Percentiles rank a stretch among this genome's conserved stretches.
phyloP scores from a whole-genome alignment of 768 basidiomycete genomes.

The Boletus barrowsii region DNA sequence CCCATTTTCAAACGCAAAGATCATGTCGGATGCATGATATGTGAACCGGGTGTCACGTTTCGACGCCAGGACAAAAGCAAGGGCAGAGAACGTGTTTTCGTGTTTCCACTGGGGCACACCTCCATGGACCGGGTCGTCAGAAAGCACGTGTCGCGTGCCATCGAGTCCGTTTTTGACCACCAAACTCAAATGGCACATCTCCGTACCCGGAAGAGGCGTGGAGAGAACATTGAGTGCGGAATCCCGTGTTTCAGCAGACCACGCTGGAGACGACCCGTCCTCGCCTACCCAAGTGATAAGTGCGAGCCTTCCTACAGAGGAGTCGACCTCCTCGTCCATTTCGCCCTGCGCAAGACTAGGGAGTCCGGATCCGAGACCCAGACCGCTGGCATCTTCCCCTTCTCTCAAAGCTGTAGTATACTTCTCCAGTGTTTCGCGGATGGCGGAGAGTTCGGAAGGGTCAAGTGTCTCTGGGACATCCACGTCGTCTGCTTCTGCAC shows the following conservation, averaged over 20 bases:
- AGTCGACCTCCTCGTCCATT: slow-evolving; percentile 87
- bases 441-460: slow-evolving; percentile 73
- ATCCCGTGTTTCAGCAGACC: slow-evolving; percentile 36
- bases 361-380: slow-evolving; percentile 64
- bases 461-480: slow-evolving; percentile 89
- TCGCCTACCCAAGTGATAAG: slow-evolving; percentile 65
- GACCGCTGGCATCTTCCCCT: slow-evolving; percentile 57
- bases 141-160: slow-evolving; percentile 58
- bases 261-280: slow-evolving; percentile 45
- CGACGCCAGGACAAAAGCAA: slow-evolving; percentile 91
- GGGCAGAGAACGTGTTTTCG: slow-evolving; percentile 78
- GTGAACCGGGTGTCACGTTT: slow-evolving; percentile 90
- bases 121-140: slow-evolving; percentile 16
- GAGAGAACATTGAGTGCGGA: slow-evolving; percentile 59
- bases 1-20: slow-evolving; percentile 85
- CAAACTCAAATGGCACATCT: slow-evolving; percentile 37
- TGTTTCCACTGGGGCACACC: slow-evolving; percentile 62
- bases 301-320: slow-evolving; percentile 62
- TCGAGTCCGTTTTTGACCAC: slow-evolving; percentile 73
- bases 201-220: slow-evolving; percentile 59
- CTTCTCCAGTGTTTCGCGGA: slow-evolving; percentile 82
- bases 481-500: slow-evolving; percentile 40
- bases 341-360: slow-evolving; percentile 87
- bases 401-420: slow-evolving; percentile 66
- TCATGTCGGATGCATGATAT: slow-evolving; percentile 57